A percentile compares a stretch with the other conserved stretches of the same genome.
phyloP scores from a whole-genome alignment of 805 yeast genomes.

The Candida nonsorbophila region DNA sequence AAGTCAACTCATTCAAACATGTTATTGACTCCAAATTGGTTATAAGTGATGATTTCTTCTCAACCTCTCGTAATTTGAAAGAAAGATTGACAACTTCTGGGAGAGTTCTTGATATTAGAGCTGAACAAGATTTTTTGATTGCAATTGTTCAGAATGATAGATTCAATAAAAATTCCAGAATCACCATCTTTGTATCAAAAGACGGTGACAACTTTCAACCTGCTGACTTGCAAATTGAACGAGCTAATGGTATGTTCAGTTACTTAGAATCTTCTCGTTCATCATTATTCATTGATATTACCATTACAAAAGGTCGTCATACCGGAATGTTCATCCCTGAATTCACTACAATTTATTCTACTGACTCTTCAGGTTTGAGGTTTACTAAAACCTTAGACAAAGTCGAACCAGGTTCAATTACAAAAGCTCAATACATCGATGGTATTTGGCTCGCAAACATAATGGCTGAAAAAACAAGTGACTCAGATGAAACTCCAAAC shows the following conservation, averaged over 20 bases:
- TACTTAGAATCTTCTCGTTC: slow-evolving; percentile 35
- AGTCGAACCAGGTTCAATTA: slow-evolving; percentile 37
- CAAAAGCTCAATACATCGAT: slow-evolving; percentile 47
- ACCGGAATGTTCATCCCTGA: slow-evolving; percentile 5
- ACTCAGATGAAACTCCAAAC: slow-evolving; percentile 14
- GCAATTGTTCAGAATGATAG: slow-evolving; percentile 38
- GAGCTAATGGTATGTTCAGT: slow-evolving; percentile 28
- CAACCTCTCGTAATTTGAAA: slow-evolving; percentile 20
- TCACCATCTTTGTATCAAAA: slow-evolving; percentile 40
- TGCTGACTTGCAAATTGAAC: slow-evolving; percentile 35
- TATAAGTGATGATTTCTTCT: slow-evolving; percentile 41
- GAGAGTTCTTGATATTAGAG: slow-evolving; percentile 24
- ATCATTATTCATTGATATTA: slow-evolving; percentile 29
- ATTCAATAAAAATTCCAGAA: slow-evolving; percentile 30
- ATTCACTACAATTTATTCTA: slow-evolving; percentile 36
- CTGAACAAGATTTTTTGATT: slow-evolving; percentile 37
- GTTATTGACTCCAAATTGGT: slow-evolving; percentile 31
- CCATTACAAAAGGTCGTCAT: too few species aligned
- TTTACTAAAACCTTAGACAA: slow-evolving; percentile 41
- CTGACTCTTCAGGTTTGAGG: slow-evolving; percentile 55
- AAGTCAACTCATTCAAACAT: slow-evolving; percentile 37
- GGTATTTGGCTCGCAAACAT: slow-evolving; percentile 57
- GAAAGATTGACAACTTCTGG: slow-evolving; percentile 23
- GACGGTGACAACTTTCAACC: slow-evolving; percentile 37
- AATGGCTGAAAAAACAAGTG: slow-evolving; percentile 11